Conservation (phyloP, 1,284 basidiomycete species). For the Microbotryum violaceum region DNA sequence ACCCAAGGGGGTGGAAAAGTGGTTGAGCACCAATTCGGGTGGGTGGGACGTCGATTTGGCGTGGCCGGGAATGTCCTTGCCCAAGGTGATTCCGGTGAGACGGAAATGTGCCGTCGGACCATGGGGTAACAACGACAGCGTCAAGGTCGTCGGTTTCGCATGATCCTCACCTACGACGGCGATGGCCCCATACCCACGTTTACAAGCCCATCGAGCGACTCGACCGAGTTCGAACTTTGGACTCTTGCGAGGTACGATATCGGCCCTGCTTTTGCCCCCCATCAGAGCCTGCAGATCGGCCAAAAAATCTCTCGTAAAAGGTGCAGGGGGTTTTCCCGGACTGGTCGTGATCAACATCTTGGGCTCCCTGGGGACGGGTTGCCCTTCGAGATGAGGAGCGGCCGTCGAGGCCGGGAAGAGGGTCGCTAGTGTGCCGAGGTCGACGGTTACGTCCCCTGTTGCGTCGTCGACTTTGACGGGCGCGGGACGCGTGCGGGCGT, state of each 20-base stretch:
- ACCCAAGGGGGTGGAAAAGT: constrained; percentile 88
- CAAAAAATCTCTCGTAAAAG: constrained; percentile 70
- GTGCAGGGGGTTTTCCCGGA: constrained; percentile 66
- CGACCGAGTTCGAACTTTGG: constrained; percentile 88
- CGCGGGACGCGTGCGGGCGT: constrained; percentile 33
- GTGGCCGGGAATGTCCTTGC: constrained; percentile 84
- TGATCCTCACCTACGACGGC: constrained; percentile 90
- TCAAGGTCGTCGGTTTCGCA: constrained; percentile 79
- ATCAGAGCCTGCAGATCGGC: constrained; percentile 86
- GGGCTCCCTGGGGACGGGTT: constrained; percentile 54
- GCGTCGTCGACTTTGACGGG: constrained; percentile 32
- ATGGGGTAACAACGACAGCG: constrained; percentile 77
- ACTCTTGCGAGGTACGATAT: constrained; percentile 82
- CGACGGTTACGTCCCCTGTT: constrained; percentile 36
- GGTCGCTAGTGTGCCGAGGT: constrained; percentile 35
- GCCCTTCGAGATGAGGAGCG: constrained; percentile 43
- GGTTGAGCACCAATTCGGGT: constrained; percentile 92
- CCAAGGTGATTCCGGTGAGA: constrained; percentile 76
- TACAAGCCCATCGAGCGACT: constrained; percentile 89
- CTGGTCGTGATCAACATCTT: constrained; percentile 87
- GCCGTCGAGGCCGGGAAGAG: constrained; percentile 43
- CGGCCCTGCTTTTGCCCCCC: constrained; percentile 63
- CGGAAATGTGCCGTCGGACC: constrained; percentile 97
- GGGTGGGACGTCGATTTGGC: constrained; percentile 85
- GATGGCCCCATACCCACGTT: constrained; percentile 76